A percentile compares a stretch with the other conserved stretches of the same genome.
These are phyloP conservation scores for Paspalum vaginatum DNA, from an alignment of 176 grass and related monocot species.

Conservation along the genomic window DNA sequence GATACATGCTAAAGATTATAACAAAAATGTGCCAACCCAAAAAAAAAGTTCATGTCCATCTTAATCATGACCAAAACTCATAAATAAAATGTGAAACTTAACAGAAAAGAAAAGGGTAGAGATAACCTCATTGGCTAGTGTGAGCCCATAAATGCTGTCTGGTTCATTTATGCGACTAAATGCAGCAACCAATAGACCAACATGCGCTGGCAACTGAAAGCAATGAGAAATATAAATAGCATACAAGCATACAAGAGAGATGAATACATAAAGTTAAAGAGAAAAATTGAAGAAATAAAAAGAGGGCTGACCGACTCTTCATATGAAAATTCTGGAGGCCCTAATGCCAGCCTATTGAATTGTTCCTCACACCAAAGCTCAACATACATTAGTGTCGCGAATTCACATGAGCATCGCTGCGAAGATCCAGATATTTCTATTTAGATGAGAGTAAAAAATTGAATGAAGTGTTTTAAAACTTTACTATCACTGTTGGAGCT, in stretches of 20 bases:
- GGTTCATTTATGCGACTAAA: slow-evolving; percentile 89
- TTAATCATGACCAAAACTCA: slow-evolving; percentile 13
- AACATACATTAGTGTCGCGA: slow-evolving; percentile 77
- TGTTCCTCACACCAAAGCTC: slow-evolving; percentile 95
- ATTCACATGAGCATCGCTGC: slow-evolving; percentile 81
- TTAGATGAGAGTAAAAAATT: background rate
- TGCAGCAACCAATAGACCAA: slow-evolving; percentile 67
- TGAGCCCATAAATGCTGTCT: slow-evolving; percentile 91
- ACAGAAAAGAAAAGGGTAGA: background rate
- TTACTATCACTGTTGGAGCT: background rate
- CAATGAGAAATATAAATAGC: slow-evolving; percentile 34
- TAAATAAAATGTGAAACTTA: slow-evolving; percentile 9
- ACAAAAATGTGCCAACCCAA: background rate
- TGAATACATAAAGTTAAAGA: slow-evolving; percentile 33
- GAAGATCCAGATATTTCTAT: slow-evolving; percentile 33
- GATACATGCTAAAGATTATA: background rate
- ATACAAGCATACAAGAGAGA: slow-evolving; percentile 25
- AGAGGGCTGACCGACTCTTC: slow-evolving; percentile 67
- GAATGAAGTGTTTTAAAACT: background rate
- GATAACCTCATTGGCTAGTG: slow-evolving; percentile 83
- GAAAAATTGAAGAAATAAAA: slow-evolving; percentile 15
- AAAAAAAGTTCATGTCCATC: background rate
- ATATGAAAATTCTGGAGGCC: slow-evolving; percentile 83
- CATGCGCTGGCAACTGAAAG: slow-evolving; percentile 81
- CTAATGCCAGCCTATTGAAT: slow-evolving; percentile 75